A percentile compares a stretch with the other conserved stretches of the same genome.
phyloP scores from a whole-genome alignment of 2,329 filamentous ascomycete genomes.

The Dactylellina parvicollis region DNA sequence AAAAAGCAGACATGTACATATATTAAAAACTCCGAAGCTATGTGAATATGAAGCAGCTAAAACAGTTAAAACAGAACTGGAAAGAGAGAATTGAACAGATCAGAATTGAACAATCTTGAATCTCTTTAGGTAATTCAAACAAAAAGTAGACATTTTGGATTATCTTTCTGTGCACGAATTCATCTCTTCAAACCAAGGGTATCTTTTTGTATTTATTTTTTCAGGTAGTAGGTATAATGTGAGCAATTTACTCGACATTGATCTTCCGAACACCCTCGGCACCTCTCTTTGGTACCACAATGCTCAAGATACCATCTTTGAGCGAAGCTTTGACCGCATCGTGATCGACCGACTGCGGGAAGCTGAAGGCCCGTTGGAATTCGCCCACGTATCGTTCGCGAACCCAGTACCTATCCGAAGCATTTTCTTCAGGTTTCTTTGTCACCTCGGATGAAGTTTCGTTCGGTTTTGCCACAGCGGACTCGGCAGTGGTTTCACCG shows the following conservation, averaged over 20 bases:
- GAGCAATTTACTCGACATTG: constrained; percentile 31
- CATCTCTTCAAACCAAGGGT: neutral
- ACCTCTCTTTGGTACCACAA: constrained; percentile 50
- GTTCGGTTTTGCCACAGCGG: constrained; percentile 5
- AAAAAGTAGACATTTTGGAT: neutral
- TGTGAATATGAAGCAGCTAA: constrained; percentile 6
- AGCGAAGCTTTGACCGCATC: constrained; percentile 52
- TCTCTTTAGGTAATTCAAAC: neutral
- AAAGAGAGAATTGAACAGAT: neutral
- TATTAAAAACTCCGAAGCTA: constrained; percentile 26
- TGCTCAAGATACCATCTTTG: constrained; percentile 53
- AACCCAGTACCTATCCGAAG: constrained; percentile 52
- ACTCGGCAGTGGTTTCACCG: neutral
- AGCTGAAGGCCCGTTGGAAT: constrained; percentile 54
- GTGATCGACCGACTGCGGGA: constrained; percentile 51
- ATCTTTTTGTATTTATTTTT: constrained; percentile 1
- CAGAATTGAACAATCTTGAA: neutral
- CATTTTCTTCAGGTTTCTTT: constrained; percentile 2
- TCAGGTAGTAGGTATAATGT: neutral
- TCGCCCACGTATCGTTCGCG: constrained; percentile 54
- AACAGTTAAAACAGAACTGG: neutral
- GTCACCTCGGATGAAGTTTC: constrained; percentile 12
- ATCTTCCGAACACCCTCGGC: constrained; percentile 42
- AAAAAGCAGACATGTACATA: constrained; percentile 9
- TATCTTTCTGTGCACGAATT: neutral